Evolutionary conservation across 1,284 basidiomycete genomes (phyloP).

Genomic region (Fistulina hepatica): DNA sequence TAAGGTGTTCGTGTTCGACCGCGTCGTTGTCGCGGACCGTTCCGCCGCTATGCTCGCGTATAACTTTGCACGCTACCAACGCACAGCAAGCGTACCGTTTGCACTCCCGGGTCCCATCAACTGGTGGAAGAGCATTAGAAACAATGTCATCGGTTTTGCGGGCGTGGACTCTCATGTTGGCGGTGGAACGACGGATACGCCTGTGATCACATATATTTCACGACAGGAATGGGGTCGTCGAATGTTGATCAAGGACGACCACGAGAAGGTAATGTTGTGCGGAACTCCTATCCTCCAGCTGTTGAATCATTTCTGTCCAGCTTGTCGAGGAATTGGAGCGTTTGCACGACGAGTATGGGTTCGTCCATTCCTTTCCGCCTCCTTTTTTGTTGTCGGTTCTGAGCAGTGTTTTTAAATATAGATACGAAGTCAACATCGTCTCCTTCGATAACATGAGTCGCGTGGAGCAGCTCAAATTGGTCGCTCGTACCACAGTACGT

Average conservation of each 20-base stretch:
- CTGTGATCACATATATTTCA: constrained; percentile 81
- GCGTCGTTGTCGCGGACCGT: constrained; percentile 74
- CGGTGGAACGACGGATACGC: constrained; percentile 29
- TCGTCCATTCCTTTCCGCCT: no score
- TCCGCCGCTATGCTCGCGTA: constrained; percentile 67
- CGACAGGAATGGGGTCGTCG: constrained; percentile 80
- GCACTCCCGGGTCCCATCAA: constrained; percentile 58
- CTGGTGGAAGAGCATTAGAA: constrained; percentile 75
- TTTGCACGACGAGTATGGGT: constrained; percentile 57
- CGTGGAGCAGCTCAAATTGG: constrained; percentile 66
- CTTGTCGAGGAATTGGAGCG: constrained; percentile 54
- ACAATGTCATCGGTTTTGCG: constrained; percentile 61
- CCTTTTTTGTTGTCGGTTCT: no score
- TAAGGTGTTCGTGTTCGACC: constrained; percentile 68
- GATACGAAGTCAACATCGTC: constrained; percentile 81
- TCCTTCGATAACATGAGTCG: constrained; percentile 71
- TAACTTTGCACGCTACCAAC: constrained; percentile 57
- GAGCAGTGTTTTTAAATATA: no score
- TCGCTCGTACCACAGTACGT: constrained; percentile 72
- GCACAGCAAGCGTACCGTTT: constrained; percentile 67
- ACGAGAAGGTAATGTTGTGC: no score
- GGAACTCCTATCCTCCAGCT: no score
- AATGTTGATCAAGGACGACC: constrained; percentile 53
- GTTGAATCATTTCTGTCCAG: no score
- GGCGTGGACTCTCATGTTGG: constrained; percentile 36